phyloP scores from a whole-genome alignment of 441 rosid genomes.

The Gossypium gossypioides region DNA sequence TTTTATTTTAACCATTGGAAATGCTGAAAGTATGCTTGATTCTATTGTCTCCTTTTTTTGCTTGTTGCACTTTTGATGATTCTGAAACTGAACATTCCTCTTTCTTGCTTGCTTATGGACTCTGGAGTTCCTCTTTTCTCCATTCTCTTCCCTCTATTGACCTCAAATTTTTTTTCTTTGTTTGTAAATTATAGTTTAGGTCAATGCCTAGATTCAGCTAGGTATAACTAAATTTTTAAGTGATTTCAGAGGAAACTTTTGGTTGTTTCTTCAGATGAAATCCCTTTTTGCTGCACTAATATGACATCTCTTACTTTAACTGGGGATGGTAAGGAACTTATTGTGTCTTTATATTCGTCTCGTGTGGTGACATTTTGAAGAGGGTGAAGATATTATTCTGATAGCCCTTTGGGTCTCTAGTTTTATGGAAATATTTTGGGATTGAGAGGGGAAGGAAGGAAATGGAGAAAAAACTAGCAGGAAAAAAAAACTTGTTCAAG shows the following conservation, averaged over 20 bases:
- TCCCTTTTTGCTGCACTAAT: neutral
- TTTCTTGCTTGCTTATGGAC: neutral
- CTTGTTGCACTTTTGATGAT: neutral
- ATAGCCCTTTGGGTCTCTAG: neutral
- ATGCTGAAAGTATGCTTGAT: neutral
- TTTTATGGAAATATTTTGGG: neutral
- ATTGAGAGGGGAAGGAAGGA: neutral
- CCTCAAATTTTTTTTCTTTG: neutral
- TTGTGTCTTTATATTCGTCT: neutral
- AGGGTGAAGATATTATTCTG: neutral
- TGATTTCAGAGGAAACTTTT: neutral
- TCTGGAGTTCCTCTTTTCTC: neutral
- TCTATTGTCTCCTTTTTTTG: neutral
- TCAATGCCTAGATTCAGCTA: neutral
- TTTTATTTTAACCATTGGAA: neutral
- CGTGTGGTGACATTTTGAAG: neutral
- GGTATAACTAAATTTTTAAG: neutral
- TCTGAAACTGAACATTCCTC: neutral
- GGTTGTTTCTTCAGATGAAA: neutral
- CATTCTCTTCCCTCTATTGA: neutral
- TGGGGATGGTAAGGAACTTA: neutral
- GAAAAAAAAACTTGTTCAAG: neutral
- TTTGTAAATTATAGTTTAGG: neutral
- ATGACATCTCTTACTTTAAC: neutral
- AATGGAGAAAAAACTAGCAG: neutral